These are phyloP conservation scores for Neovahlkampfia damariscottae DNA, from an alignment of 78 protist species.

Conservation along the genomic window DNA sequence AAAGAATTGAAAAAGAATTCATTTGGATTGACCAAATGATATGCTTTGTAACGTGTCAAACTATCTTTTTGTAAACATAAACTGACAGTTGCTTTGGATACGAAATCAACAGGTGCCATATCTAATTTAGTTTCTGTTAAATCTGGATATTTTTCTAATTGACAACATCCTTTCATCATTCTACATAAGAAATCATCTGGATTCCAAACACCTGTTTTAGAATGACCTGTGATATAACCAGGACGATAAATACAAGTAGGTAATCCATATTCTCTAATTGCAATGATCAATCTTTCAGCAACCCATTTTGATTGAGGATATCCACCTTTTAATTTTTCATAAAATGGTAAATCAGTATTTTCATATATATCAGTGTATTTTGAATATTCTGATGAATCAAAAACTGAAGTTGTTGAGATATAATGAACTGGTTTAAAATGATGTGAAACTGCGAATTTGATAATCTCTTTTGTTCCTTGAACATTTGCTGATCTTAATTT, in stretches of 20 bases:
- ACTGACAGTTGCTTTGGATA: conserved; percentile 20
- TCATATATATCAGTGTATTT: conserved; percentile 6
- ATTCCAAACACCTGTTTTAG: conserved; percentile 33
- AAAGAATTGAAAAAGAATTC: background rate
- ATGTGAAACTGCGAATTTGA: conserved; percentile 26
- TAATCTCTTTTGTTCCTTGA: conserved; percentile 17
- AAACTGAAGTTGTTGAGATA: conserved; percentile 55
- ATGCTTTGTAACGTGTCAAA: background rate
- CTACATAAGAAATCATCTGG: conserved; percentile 51
- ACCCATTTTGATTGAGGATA: conserved; percentile 48
- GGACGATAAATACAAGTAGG: conserved; percentile 37
- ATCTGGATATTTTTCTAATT: conserved; percentile 24
- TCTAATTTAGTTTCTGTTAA: conserved; percentile 1
- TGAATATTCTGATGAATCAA: conserved; percentile 31
- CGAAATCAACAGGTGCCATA: conserved; percentile 45
- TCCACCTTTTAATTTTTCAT: conserved; percentile 28
- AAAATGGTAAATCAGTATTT: background rate
- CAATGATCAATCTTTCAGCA: conserved; percentile 25
- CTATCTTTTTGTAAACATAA: background rate
- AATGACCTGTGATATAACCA: conserved; percentile 27
- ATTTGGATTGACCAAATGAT: conserved; percentile 19
- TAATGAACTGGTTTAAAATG: conserved; percentile 24
- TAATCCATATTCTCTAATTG: background rate
- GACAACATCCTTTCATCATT: conserved; percentile 51
- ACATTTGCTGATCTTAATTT: conserved; percentile 49